Evolutionary conservation across 2,329 filamentous ascomycete genomes (phyloP), one percentile per base, ranked within the genome.

Genomic region (Hirsutella rhossiliensis): DNA sequence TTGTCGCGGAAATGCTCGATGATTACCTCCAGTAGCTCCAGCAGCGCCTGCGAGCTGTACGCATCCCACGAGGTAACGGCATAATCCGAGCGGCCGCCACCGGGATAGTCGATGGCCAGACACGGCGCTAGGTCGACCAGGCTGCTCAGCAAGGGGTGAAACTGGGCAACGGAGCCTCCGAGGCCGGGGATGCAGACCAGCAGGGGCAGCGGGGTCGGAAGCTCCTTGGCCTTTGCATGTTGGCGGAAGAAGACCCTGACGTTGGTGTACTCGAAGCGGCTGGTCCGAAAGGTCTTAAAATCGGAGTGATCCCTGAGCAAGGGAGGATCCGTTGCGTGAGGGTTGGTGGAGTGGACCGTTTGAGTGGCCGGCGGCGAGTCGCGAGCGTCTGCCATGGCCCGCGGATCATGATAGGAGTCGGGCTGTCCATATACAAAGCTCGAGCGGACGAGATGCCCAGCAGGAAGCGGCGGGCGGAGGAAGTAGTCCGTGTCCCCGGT

Each of bases 111-210:
- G 49, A 97, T 80, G 4, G 87, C 85, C 50, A 65, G 72, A 59
- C 89, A 94, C 40, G 88, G 82, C 12, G 85, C 87, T 41, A 88
- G 69, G 57, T 94, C 87, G 42, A 84, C 77, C 40, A 98, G 71
- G 60, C 86, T 92, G 18, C 79, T 83, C 15, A 97, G 66, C 5
- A 97, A 67, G 28, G 84, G 78, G 44, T 86, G 76, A 58, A 96
- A 97, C 57, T 97, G 92, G 11, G 87, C 83, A 20, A 88, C 75
- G 1, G 87, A 94, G 41, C 92, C 92, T n/a, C 90, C 92, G 11
- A 97, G 73, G 2, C 92, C 92, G 57, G 97, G 92, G 45, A 97
- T 72, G 58, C 94, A 95, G 38, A 97, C 88, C 4, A 97, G 67
- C 11, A 98, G 67, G 1, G 92, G 92, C 11, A 96, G 65, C 0